Conservation (phyloP, 805 yeast genomes). For the Candida sakaeoensis region DNA sequence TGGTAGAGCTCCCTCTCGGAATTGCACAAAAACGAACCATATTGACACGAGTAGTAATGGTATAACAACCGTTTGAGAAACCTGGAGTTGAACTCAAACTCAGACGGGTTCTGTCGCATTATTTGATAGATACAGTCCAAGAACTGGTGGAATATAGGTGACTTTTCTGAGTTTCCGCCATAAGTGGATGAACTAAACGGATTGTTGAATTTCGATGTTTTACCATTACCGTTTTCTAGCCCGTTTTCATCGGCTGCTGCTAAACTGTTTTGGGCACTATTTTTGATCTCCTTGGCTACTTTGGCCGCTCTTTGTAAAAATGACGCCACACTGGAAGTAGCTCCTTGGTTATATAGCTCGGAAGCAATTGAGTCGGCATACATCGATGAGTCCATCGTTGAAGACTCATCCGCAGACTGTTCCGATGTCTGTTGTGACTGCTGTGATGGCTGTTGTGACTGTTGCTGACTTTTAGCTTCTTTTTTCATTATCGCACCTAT, state of each 20-base stretch:
- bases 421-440: no score
- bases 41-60: conserved; percentile 90
- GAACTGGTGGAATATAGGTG: conserved; percentile 94
- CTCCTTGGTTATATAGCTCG: conserved; percentile 10
- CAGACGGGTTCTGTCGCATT: conserved; percentile 60
- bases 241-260: conserved; percentile 15
- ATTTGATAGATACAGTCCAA: conserved; percentile 86
- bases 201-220: conserved; percentile 16
- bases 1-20: conserved; percentile 58
- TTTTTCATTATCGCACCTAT: conserved; percentile 34
- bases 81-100: conserved; percentile 86
- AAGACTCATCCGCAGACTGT: conserved; percentile 4
- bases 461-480: conserved; percentile 9
- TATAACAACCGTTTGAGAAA: conserved; percentile 80
- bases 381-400: conserved; percentile 8
- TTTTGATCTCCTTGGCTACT: conserved; percentile 40
- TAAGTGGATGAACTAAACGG: conserved; percentile 24
- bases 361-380: conserved; percentile 3
- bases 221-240: conserved; percentile 16
- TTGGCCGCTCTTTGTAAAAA: conserved; percentile 40
- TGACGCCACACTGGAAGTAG: conserved; percentile 30
- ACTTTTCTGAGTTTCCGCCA: conserved; percentile 40
- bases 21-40: conserved; percentile 83
- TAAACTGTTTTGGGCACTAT: conserved; percentile 26
- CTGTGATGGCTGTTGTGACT: no score